Base-by-base conservation (phyloP, 306 rosid species). In the Lablab purpureus region DNA sequence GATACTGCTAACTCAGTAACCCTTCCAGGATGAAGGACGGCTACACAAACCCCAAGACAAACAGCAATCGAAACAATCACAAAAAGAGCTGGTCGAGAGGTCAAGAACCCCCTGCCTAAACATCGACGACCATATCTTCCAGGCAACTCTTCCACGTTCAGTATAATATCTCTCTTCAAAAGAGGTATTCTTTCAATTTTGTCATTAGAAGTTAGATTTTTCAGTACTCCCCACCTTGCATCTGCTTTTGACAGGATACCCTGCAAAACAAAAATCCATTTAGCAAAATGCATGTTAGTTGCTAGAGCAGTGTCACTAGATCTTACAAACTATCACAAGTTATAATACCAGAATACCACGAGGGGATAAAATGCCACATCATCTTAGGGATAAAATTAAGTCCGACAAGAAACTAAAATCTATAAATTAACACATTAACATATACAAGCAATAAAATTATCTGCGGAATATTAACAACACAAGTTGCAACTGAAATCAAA, bases 31-130 rank as follows among this genome's bases (percentile, higher is more conserved):
- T 96, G 99, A 75, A 91, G 85, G 60, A 91, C 19, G 13, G 86
- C 92, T 2, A 94, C 90, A 69, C 99, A 93, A 46, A 93, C 54
- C 27, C 90, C 97, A 50, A 93, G 73, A 84, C 99, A 96, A 55
- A 96, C 79, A 28, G 94, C 89, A 9, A 80, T 86, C 2, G 85
- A 83, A 77, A 85, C 87, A 27, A 93, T 82, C 52, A 89, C 81
- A 51, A 84, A 86, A 19, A 93, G 6, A 21, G 88, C 70, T 1
- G 92, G 84, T 18, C 88, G 92, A 21, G 81, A 81, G 74, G 80
- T 45, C 69, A 84, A 69, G 66, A 54, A 41, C 80, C 82, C 83
- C 75, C 87, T 78, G 0, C 84, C 76, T n/a, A 79, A 55, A 62
- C 71, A 12, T 58, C 45, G 81, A 40, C 69, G 75, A 54, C 82